Evolutionary conservation across 495 filamentous ascomycete genomes (phyloP).

Genomic region (Lophium mytilinum): DNA sequence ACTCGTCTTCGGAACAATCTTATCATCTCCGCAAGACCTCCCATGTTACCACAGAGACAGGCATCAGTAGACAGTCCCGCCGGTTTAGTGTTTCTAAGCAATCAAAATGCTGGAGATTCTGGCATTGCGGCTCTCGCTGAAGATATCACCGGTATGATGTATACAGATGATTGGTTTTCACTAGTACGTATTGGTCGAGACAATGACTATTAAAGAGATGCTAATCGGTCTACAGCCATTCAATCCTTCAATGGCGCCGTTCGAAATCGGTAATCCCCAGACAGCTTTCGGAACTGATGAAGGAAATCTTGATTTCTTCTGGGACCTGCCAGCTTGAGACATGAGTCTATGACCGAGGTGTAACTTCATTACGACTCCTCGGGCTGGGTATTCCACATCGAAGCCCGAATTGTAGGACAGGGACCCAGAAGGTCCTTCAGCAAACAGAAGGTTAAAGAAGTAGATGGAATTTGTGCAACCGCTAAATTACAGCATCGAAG

Average conservation of each 20-base stretch:
- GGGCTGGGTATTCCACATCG: too few species aligned
- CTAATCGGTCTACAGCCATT: constrained; percentile 29
- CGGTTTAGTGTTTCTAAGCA: constrained; percentile 23
- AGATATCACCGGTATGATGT: constrained; percentile 25
- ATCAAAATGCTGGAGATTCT: constrained; percentile 22
- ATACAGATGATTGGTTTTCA: constrained; percentile 45
- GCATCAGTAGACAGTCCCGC: constrained; percentile 10
- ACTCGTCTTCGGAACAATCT: constrained; percentile 20
- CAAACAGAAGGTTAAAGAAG: too few species aligned
- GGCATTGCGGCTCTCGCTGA: constrained; percentile 20
- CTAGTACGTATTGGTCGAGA: constrained; percentile 8
- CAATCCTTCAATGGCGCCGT: constrained; percentile 48
- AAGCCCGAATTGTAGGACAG: too few species aligned
- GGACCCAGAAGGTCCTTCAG: too few species aligned
- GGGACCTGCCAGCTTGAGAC: constrained; percentile 31
- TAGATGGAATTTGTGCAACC: too few species aligned
- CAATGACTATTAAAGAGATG: too few species aligned
- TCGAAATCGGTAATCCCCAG: constrained; percentile 38
- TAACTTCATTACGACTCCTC: too few species aligned
- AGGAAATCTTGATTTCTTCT: constrained; percentile 43
- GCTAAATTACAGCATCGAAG: too few species aligned
- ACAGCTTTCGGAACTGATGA: constrained; percentile 46
- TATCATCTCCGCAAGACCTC: constrained; percentile 22
- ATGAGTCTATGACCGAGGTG: background rate
- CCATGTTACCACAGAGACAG: constrained; percentile 7